Percentiles rank a stretch among this genome's conserved stretches.
Conservation (phyloP, 1,284 basidiomycete genomes). For the Tausonia pullulans region DNA sequence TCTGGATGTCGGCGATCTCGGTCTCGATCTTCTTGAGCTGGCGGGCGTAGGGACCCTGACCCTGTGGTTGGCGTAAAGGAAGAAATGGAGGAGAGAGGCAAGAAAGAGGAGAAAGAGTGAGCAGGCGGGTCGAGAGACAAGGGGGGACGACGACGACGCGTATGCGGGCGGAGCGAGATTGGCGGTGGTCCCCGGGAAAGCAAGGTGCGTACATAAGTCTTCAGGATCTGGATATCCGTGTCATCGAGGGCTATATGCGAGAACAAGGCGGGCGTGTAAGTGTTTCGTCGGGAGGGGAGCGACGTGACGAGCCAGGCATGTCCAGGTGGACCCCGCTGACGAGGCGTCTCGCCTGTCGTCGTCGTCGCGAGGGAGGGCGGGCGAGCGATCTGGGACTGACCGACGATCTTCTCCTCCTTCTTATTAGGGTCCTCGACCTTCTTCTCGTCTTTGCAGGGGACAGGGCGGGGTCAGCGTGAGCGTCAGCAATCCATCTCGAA, state of each 20-base stretch:
- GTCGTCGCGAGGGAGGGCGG: background rate
- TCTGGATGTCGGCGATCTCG: conserved; percentile 94
- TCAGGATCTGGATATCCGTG: conserved; percentile 96
- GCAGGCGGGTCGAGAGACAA: background rate
- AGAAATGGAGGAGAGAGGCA: background rate
- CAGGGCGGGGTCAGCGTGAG: background rate
- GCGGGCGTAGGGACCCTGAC: conserved; percentile 92
- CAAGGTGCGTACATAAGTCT: conserved; percentile 63
- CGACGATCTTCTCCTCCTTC: conserved; percentile 83
- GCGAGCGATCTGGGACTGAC: conserved; percentile 38
- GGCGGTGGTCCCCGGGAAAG: no score
- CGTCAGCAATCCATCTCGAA: background rate
- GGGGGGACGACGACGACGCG: background rate
- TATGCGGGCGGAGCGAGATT: conserved; percentile 27
- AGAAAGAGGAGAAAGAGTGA: background rate
- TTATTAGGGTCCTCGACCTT: conserved; percentile 54
- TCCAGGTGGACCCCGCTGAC: no score
- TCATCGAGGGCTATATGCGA: conserved; percentile 70
- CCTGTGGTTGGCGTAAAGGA: conserved; percentile 41
- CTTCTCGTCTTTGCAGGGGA: conserved; percentile 50
- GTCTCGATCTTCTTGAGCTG: conserved; percentile 79
- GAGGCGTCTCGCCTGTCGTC: background rate
- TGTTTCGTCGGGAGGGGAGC: no score
- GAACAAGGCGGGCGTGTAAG: background rate
- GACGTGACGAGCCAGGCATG: no score